Evolutionary conservation across 257 asterid species (phyloP).

Genomic region (Verbena officinalis): DNA sequence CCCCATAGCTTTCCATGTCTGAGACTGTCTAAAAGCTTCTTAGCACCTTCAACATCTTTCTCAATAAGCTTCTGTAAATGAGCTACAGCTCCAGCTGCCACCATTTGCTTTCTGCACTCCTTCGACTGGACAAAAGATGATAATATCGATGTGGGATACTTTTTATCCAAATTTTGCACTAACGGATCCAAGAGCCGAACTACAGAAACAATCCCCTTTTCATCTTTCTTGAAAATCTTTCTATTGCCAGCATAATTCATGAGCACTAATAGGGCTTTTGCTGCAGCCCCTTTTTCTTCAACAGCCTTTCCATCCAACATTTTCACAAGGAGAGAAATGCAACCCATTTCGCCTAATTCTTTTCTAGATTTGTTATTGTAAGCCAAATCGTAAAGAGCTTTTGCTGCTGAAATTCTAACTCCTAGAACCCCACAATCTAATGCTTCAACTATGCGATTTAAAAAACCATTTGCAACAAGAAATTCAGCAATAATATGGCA

Average conservation of each 20-base stretch:
- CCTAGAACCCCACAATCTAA: constrained; percentile 46
- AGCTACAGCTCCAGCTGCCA: constrained; percentile 47
- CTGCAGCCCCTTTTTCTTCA: constrained; percentile 64
- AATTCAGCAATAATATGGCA: constrained; percentile 45
- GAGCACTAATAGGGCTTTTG: constrained; percentile 47
- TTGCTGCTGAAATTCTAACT: constrained; percentile 61
- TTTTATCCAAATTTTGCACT: constrained; percentile 43
- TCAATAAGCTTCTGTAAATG: constrained; percentile 60
- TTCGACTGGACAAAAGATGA: constrained; percentile 47
- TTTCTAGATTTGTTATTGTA: constrained; percentile 46
- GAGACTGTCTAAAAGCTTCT: constrained; percentile 57
- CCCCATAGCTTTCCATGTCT: constrained; percentile 64
- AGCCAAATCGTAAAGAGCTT: constrained; percentile 48
- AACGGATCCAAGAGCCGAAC: constrained; percentile 56
- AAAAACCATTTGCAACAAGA: constrained; percentile 50
- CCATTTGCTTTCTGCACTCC: constrained; percentile 61
- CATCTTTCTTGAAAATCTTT: constrained; percentile 58
- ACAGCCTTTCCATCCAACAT: constrained; percentile 61
- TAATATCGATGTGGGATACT: constrained; percentile 40
- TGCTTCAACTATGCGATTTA: constrained; percentile 40
- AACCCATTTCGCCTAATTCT: constrained; percentile 66
- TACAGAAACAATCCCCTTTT: constrained; percentile 44
- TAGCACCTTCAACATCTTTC: constrained; percentile 56
- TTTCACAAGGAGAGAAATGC: constrained; percentile 44
- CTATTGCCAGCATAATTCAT: constrained; percentile 48